Percentiles rank a stretch among this genome's conserved stretches.
Conservation (phyloP, 2,329 filamentous ascomycete species). For the Scedosporium apiospermum region DNA sequence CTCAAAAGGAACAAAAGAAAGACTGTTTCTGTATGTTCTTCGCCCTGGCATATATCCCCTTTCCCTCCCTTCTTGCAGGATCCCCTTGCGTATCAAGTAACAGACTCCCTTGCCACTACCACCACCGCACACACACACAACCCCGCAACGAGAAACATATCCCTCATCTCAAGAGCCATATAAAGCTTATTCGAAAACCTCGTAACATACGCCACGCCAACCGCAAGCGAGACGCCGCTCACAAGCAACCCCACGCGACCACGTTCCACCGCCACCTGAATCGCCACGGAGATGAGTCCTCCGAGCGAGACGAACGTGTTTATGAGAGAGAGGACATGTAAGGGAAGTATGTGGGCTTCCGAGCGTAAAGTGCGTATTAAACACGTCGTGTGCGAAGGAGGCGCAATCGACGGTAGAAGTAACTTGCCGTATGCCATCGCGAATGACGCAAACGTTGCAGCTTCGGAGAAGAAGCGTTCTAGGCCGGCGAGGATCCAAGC, state of each 20-base stretch:
- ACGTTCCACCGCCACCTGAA: not conserved
- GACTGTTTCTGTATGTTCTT: too few relatives aligned
- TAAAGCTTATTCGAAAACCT: not conserved
- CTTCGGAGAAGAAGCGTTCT: not conserved
- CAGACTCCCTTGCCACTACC: not conserved
- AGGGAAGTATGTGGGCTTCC: not conserved
- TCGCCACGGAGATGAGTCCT: not conserved
- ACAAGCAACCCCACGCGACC: not conserved
- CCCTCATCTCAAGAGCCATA: not conserved
- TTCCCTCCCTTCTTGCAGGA: too few relatives aligned
- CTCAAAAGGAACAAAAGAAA: too few relatives aligned
- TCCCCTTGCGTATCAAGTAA: not conserved
- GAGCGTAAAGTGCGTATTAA: not conserved
- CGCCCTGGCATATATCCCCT: not conserved
- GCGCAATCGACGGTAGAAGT: not conserved
- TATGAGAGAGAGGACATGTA: not conserved
- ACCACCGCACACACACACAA: not conserved
- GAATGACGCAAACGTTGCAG: not conserved
- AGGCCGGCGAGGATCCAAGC: not conserved
- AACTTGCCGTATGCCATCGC: not conserved
- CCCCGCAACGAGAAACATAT: not conserved
- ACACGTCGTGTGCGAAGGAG: not conserved
- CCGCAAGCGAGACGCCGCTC: not conserved
- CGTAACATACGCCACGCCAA: not conserved
- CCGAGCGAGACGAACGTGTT: not conserved